Evolutionary conservation across 768 basidiomycete genomes (phyloP), one percentile per base, ranked within the genome.

Genomic region (Serendipita sp.): DNA sequence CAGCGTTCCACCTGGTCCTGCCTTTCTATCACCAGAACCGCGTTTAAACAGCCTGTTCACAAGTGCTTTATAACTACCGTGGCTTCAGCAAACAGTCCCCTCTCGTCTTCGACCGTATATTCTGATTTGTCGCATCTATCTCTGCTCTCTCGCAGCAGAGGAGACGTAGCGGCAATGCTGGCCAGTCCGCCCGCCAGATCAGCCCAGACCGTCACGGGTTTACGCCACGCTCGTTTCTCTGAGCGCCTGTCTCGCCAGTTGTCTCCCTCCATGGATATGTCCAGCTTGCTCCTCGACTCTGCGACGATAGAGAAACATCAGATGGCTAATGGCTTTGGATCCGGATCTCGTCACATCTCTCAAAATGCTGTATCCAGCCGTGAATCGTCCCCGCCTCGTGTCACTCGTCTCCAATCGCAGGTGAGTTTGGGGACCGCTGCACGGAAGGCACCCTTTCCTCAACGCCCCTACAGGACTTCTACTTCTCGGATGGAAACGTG

Each of bases 31-130:
- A 34, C 55, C 55, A 31, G 55, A 31, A 60, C 27, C 48, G 23
- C 55, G 55, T 60, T 60, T 60, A 60, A 60, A 60, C 55, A 33
- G 55, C 27, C 55, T 60, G 55, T 60, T 60, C 36, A 33, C 36
- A 4, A 60, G 55, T 27, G 27, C 16, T 10, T 60, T 37, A 34
- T 36, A 60, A 40, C 40, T 40, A 60, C 34, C 55, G 55, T 60
- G 55, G 29, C 36, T 37, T 37, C 36, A 36, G 4, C 55, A 27
- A n/a, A n/a, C 55, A 60, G 29, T 29, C 33, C 36, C 36, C 33
- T 60, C 55, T 60, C 55, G 5, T 60, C 55, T 23, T 50, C 55
- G 16, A 37, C 55, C 36, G 34, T 60, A 27, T 27, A 60, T 36
- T 27, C 55, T 29, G 55, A 27, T 60, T 33, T 37, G 23, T 60